A percentile compares a stretch with the other conserved stretches of the same genome.
Conservation (phyloP, 2,329 filamentous ascomycete species). For the Zymoseptoria brevis region DNA sequence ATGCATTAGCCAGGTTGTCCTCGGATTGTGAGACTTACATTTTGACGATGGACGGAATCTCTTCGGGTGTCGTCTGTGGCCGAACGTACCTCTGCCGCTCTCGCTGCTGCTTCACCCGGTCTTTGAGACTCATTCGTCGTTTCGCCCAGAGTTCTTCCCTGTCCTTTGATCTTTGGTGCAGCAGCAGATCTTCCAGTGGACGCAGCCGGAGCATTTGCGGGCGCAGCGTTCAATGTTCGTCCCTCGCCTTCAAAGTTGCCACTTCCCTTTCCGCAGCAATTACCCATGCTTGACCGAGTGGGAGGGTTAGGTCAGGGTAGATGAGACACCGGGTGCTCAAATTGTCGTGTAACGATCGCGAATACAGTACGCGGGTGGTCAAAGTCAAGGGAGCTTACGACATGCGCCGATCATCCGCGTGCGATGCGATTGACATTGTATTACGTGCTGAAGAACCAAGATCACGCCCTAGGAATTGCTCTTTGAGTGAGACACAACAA, state of each 20-base stretch:
- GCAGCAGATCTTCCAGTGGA: conserved; percentile 35
- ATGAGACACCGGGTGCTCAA: too few species aligned
- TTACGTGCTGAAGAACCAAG: too few species aligned
- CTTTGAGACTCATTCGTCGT: conserved; percentile 40
- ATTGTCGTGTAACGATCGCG: not conserved
- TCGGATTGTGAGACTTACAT: not conserved
- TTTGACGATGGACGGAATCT: not conserved
- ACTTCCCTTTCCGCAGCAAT: conserved; percentile 68
- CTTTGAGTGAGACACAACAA: too few species aligned
- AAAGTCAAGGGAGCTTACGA: too few species aligned
- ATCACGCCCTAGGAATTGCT: too few species aligned
- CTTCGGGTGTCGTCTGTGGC: not conserved
- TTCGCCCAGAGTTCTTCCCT: conserved; percentile 56
- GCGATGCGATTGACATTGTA: too few species aligned
- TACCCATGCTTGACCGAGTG: conserved; percentile 57
- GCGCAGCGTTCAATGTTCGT: conserved; percentile 57
- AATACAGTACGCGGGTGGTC: not conserved
- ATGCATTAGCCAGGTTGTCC: not conserved
- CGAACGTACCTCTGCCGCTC: conserved; percentile 70
- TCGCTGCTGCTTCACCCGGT: conserved; percentile 64
- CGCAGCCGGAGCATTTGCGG: conserved; percentile 34
- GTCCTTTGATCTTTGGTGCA: conserved; percentile 42
- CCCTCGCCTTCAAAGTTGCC: conserved; percentile 66
- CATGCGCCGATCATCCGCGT: too few species aligned
- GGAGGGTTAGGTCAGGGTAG: too few species aligned